A percentile compares a stretch with the other conserved stretches of the same genome.
phyloP scores from a whole-genome alignment of 257 asterid species.

The Solanum chilense region DNA sequence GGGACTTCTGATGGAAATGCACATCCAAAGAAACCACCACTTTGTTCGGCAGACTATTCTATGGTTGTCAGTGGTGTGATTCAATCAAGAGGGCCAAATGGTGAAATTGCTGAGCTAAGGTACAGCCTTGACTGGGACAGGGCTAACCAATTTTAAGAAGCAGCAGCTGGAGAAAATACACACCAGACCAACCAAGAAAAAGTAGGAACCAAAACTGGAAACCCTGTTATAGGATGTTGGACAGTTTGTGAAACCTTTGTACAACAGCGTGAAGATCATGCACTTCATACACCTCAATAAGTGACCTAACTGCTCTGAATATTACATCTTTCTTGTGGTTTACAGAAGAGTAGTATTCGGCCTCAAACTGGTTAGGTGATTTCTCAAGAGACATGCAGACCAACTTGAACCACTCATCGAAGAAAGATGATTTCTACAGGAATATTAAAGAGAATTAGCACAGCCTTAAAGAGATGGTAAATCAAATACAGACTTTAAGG shows the following conservation, averaged over 20 bases:
- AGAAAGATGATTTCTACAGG: conserved; percentile 62
- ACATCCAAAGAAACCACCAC: not conserved
- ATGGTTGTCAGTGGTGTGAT: not conserved
- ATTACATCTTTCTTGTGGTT: conserved; percentile 60
- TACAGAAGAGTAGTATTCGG: conserved; percentile 11
- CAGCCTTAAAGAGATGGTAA: not conserved
- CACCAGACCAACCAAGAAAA: not conserved
- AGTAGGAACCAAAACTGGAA: not conserved
- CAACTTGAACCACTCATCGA: conserved; percentile 63
- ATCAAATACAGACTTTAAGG: not conserved
- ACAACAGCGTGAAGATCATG: conserved; percentile 34
- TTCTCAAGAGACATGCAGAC: conserved; percentile 57
- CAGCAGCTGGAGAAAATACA: not conserved
- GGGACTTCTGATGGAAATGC: not conserved
- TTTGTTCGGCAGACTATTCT: not conserved
- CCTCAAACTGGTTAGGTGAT: conserved; percentile 24
- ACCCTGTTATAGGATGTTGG: conserved; percentile 2
- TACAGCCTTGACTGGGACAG: not conserved
- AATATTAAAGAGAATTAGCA: not conserved
- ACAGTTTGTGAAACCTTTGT: conserved; percentile 39
- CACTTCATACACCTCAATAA: conserved; percentile 42
- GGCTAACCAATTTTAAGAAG: not conserved
- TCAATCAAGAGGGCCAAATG: not conserved
- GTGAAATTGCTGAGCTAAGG: not conserved
- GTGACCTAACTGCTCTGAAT: conserved; percentile 41